Conservation (phyloP, 2,329 filamentous ascomycete genomes). For the Cordyceps javanica region DNA sequence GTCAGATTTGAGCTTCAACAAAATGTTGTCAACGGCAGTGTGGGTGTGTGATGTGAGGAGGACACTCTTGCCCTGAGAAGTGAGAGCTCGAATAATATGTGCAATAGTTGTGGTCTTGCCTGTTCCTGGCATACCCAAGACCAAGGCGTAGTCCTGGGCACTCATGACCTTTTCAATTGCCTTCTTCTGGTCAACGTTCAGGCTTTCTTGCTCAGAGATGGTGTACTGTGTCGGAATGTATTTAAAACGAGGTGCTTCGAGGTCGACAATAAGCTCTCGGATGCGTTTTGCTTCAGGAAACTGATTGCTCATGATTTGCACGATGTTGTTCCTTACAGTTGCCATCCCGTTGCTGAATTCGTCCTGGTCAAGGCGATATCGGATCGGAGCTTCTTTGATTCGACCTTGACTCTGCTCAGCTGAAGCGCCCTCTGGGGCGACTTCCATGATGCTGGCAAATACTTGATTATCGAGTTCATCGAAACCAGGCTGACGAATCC, state of each 20-base stretch:
- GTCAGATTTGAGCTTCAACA: slow-evolving; percentile 81
- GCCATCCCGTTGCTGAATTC: slow-evolving; percentile 99
- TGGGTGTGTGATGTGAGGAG: slow-evolving; percentile 94
- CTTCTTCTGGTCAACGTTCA: slow-evolving; percentile 81
- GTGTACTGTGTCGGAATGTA: slow-evolving; percentile 55
- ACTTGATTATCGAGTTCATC: slow-evolving; percentile 71
- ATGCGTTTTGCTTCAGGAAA: slow-evolving; percentile 65
- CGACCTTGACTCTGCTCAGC: slow-evolving; percentile 46
- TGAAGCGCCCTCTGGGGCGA: slow-evolving; percentile 49
- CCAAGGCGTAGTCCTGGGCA: slow-evolving; percentile 90
- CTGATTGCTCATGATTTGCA: slow-evolving; percentile 82
- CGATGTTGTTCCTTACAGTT: slow-evolving; percentile 84
- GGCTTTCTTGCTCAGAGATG: slow-evolving; percentile 54
- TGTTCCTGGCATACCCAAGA: slow-evolving; percentile 96
- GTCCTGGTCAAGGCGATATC: slow-evolving; percentile 90
- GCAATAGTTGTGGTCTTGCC: slow-evolving; percentile 98
- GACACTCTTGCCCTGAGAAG: slow-evolving; percentile 85
- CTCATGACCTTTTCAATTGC: slow-evolving; percentile 95
- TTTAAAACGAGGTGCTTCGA: slow-evolving; percentile 68
- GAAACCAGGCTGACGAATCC: slow-evolving; percentile 70
- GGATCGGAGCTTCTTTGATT: slow-evolving; percentile 48
- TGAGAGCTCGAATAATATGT: slow-evolving; percentile 87
- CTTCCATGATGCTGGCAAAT: slow-evolving; percentile 89
- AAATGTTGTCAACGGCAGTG: slow-evolving; percentile 95
- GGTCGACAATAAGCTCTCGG: slow-evolving; percentile 74